A percentile compares a stretch with the other conserved stretches of the same genome.
These are phyloP conservation scores for Chlorella ohadii DNA, from an alignment of 139 green algal genomes.

Conservation along the genomic window DNA sequence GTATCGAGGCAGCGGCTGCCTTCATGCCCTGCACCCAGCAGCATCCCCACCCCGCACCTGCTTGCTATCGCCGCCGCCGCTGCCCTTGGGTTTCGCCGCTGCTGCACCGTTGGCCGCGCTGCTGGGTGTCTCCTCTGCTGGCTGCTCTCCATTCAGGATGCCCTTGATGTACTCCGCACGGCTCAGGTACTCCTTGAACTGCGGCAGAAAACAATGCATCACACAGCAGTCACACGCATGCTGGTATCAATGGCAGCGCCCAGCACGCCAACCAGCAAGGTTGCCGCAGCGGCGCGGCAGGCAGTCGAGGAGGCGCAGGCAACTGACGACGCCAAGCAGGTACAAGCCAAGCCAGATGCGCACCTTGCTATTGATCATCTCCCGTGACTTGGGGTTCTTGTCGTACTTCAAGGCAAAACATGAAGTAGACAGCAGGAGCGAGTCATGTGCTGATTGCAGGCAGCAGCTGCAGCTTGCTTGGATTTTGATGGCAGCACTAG, in stretches of 20 bases:
- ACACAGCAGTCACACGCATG: too few relatives aligned
- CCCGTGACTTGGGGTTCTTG: slow-evolving; percentile 82
- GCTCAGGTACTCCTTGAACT: slow-evolving; percentile 91
- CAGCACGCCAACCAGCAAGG: too few relatives aligned
- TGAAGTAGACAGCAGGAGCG: too few relatives aligned
- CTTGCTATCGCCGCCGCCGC: slow-evolving; percentile 32
- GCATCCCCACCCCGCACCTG: slow-evolving; percentile 40
- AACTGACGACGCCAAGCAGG: too few relatives aligned
- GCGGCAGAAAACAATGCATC: not conserved
- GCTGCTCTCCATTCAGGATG: slow-evolving; percentile 64
- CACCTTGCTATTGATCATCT: slow-evolving; percentile 73
- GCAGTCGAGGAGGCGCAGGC: too few relatives aligned
- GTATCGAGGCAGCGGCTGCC: not conserved
- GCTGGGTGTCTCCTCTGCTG: slow-evolving; percentile 25
- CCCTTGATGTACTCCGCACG: slow-evolving; percentile 94
- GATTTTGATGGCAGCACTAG: too few relatives aligned
- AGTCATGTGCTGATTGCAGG: too few relatives aligned
- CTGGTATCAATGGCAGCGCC: too few relatives aligned
- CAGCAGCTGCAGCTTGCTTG: too few relatives aligned
- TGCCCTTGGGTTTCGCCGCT: not conserved
- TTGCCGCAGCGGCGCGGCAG: too few relatives aligned
- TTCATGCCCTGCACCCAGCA: not conserved
- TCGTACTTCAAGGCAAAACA: too few relatives aligned
- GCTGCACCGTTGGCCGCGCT: slow-evolving; percentile 34
- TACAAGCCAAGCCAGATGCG: not conserved